phyloP scores from a whole-genome alignment of 2,329 filamentous ascomycete species.

The Harringtonia aguacate region DNA sequence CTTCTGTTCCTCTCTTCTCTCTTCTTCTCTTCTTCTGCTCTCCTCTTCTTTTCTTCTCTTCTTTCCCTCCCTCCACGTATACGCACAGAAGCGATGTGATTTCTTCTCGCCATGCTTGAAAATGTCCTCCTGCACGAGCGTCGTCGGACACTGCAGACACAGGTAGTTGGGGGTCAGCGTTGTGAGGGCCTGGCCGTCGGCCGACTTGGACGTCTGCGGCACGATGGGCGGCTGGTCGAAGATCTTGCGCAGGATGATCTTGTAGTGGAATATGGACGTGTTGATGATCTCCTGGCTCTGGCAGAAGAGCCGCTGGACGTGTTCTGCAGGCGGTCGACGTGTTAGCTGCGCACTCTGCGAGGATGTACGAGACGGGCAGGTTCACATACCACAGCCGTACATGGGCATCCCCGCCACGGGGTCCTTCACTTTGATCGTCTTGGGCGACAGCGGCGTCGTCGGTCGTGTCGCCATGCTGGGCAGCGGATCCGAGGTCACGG shows the following conservation, averaged over 20 bases:
- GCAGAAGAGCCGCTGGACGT: constrained; percentile 57
- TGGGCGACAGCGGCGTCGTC: constrained; percentile 41
- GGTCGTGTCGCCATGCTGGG: constrained; percentile 33
- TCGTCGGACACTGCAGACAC: constrained; percentile 62
- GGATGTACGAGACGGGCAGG: no score
- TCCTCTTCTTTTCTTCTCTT: background rate
- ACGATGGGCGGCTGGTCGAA: constrained; percentile 57
- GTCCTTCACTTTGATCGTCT: constrained; percentile 49
- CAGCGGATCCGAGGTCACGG: background rate
- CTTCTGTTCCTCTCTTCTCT: background rate
- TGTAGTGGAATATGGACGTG: constrained; percentile 61
- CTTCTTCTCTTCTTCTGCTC: no score
- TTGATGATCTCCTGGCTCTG: constrained; percentile 54
- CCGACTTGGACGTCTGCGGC: constrained; percentile 51
- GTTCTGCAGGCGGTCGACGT: no score
- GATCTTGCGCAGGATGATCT: constrained; percentile 58
- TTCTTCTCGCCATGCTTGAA: constrained; percentile 58
- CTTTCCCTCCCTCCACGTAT: no score
- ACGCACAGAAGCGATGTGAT: constrained; percentile 62
- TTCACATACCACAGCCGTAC: constrained; percentile 47
- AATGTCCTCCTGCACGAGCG: constrained; percentile 55
- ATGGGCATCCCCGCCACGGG: constrained; percentile 47
- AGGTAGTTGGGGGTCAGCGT: constrained; percentile 59
- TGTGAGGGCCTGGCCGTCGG: constrained; percentile 46
- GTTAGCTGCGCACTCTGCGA: no score